phyloP scores from a whole-genome alignment of 2,329 filamentous ascomycete species.

The Hawksworthiomyces lignivorus region DNA sequence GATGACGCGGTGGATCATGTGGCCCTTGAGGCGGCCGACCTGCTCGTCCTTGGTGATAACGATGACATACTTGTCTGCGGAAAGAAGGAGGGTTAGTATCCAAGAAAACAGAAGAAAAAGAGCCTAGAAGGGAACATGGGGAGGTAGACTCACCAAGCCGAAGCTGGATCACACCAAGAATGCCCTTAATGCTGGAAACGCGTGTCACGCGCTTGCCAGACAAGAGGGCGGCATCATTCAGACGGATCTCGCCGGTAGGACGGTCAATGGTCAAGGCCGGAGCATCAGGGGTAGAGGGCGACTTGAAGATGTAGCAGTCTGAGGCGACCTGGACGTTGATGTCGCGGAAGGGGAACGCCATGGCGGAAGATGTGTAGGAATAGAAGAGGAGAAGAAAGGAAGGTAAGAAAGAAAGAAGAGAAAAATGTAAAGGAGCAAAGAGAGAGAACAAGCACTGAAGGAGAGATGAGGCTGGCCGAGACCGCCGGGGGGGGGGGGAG shows the following conservation, averaged over 20 bases:
- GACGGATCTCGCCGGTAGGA: conserved; percentile 80
- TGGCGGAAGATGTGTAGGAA: conserved; percentile 15
- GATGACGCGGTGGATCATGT: conserved; percentile 91
- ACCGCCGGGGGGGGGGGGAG: no score
- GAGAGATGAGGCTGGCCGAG: no score
- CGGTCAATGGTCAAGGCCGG: conserved; percentile 84
- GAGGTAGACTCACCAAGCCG: conserved; percentile 62
- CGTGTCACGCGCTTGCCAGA: conserved; percentile 62
- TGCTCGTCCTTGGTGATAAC: conserved; percentile 91
- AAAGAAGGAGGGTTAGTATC: conserved; percentile 4
- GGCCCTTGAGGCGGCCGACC: conserved; percentile 84
- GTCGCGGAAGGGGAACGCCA: conserved; percentile 72
- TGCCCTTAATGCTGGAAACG: conserved; percentile 90
- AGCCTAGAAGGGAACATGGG: not conserved
- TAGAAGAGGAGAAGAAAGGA: conserved; percentile 2
- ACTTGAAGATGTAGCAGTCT: conserved; percentile 93
- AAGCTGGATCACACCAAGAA: conserved; percentile 87
- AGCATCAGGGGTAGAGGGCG: conserved; percentile 83
- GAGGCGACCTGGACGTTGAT: conserved; percentile 92
- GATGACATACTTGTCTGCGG: conserved; percentile 83
- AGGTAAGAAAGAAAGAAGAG: not conserved
- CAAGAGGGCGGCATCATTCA: conserved; percentile 71
- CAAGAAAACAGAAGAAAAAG: not conserved
- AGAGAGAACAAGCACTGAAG: not conserved
- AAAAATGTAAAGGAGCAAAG: not conserved